Evolutionary conservation across 345 rosid species (phyloP), one percentile per base, ranked within the genome.

Genomic region (Rhodamnia argentea): DNA sequence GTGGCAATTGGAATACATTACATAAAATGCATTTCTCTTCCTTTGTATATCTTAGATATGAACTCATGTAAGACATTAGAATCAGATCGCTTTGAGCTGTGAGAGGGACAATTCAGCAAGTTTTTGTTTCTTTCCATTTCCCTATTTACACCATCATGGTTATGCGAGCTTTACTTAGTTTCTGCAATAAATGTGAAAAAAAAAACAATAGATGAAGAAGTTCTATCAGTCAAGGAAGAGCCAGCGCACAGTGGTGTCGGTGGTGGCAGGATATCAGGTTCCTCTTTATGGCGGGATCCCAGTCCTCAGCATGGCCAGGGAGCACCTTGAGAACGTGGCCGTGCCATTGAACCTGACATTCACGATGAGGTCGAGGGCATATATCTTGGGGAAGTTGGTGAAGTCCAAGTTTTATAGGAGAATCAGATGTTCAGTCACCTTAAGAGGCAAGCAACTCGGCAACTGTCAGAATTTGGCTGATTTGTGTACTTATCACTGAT

Each of bases 221-320:
- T 97, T 97, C 86, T 89, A 94, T 62, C 94, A 94, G 26, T 87
- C 93, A 13, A 90, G 96, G 93, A 90, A 92, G 90, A 91, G 91
- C 60, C 87, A 86, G 87, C 82, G 87, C 90, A 90, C n/a, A 3
- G 83, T 94, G 64, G 88, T 82, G 60, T 91, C 92, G 0, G 92
- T 95, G 87, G 98, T 96, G 89, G 83, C 87, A 11, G 96, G 95
- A 64, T 83, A 91, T 85, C 99, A 97, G 90, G 92, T 96, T 86
- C 98, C 99, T 0, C 87, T 97, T 13, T 97, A 97, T 81, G 99
- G 99, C 0, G 96, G 98, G 64, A 83, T 97, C 74, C 90, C 96
- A 0, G 86, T 87, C 57, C 92, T 92, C 52, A 85, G 89, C 29
- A 86, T n/a, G 27, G 90, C 91, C 44, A 83, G 87, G 70, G 87